These are phyloP conservation scores for Cordia subcordata DNA, from an alignment of 257 asterid genomes.

Conservation along the genomic window DNA sequence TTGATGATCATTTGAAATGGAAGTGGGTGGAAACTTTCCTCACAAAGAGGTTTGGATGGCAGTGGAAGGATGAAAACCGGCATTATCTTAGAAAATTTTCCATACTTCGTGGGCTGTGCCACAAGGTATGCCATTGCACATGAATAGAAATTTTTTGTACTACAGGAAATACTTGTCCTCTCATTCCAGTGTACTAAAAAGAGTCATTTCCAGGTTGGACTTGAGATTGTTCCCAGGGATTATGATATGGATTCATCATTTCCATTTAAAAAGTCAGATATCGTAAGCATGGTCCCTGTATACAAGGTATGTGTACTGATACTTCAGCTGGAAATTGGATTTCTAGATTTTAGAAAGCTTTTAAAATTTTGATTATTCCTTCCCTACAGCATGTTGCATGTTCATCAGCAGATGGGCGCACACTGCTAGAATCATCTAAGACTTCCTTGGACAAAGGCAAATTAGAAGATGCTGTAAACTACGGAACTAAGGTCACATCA, in stretches of 20 bases:
- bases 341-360: conserved; percentile 17
- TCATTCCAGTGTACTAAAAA: not conserved
- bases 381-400: conserved; percentile 67
- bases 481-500: conserved; percentile 61
- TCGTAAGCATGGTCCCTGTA: conserved; percentile 68
- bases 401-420: conserved; percentile 84
- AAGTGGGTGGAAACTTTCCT: conserved; percentile 66
- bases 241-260: conserved; percentile 66
- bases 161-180: not conserved
- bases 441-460: conserved; percentile 80
- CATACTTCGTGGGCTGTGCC: conserved; percentile 79
- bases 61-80: conserved; percentile 47
- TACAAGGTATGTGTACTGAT: conserved; percentile 43
- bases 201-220: conserved; percentile 49
- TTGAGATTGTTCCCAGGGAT: conserved; percentile 77
- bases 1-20: conserved; percentile 55
- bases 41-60: conserved; percentile 52
- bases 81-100: conserved; percentile 57
- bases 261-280: conserved; percentile 66
- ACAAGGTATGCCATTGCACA: conserved; percentile 41
- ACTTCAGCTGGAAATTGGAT: conserved; percentile 11
- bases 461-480: conserved; percentile 76
- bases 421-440: conserved; percentile 71
- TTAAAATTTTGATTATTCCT: conserved; percentile 20
- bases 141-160: conserved; percentile 1